These are phyloP conservation scores for Stropharia rugosoannulata DNA, from an alignment of 768 basidiomycete species.

Conservation along the genomic window DNA sequence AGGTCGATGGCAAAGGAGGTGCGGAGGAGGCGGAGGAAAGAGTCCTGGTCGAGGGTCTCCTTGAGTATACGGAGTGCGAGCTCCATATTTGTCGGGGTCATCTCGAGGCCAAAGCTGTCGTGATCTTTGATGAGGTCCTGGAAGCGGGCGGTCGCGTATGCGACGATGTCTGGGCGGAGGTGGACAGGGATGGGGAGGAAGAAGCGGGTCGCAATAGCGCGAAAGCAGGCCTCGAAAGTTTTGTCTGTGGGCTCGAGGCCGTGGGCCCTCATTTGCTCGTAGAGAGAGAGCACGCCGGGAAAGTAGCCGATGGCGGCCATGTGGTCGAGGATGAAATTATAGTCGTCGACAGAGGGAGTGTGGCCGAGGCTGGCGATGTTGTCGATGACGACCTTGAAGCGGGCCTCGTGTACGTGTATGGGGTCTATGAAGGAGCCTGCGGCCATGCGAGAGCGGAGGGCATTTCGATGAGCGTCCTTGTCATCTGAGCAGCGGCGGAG, in stretches of 20 bases:
- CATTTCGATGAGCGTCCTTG: slow-evolving; percentile 40
- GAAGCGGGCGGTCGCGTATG: slow-evolving; percentile 47
- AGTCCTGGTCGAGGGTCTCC: slow-evolving; percentile 54
- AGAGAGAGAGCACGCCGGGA: slow-evolving; percentile 56
- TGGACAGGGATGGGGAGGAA: slow-evolving; percentile 50
- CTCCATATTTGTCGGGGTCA: slow-evolving; percentile 65
- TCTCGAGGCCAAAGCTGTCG: slow-evolving; percentile 42
- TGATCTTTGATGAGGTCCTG: slow-evolving; percentile 58
- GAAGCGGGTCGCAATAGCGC: slow-evolving; percentile 69
- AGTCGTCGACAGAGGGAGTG: slow-evolving; percentile 59
- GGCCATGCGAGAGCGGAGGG: slow-evolving; percentile 40
- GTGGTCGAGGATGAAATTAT: slow-evolving; percentile 71
- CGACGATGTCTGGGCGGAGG: slow-evolving; percentile 32
- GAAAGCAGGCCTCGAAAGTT: slow-evolving; percentile 65
- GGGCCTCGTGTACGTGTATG: slow-evolving; percentile 61
- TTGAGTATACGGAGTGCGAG: slow-evolving; percentile 67
- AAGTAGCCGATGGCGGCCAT: slow-evolving; percentile 78
- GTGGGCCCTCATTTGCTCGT: slow-evolving; percentile 50
- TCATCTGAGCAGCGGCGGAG: slow-evolving; percentile 64
- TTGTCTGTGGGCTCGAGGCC: slow-evolving; percentile 48
- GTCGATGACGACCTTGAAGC: slow-evolving; percentile 65
- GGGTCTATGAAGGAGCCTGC: slow-evolving; percentile 31
- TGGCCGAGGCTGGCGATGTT: slow-evolving; percentile 62
- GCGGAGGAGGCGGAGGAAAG: slow-evolving; percentile 61
- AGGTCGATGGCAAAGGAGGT: slow-evolving; percentile 78